Base-by-base conservation (phyloP, 495 filamentous ascomycete species). In the Penicillium diatomitis region DNA sequence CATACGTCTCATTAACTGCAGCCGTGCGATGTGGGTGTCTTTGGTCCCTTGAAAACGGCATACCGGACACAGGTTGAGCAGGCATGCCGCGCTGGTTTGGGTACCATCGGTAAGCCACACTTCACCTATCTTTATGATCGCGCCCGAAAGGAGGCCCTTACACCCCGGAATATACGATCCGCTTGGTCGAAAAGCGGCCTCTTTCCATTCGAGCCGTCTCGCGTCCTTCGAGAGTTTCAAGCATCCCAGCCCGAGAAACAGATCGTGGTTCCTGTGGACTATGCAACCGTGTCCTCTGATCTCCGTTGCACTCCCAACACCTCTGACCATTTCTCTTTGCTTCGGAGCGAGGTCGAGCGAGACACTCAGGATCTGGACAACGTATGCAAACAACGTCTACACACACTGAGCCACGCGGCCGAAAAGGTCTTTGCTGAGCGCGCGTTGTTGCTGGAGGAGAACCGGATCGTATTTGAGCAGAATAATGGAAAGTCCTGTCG, bases 181-280 rank as follows among this genome's bases (percentile, higher is more conserved):
- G 63, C 33, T 11, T 70, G 35, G 48, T 61, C 57, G 29, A 57
- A 41, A 44, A 51, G 36, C 50, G 56, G 63, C 47, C 56, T 70
- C 47, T 60, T 67, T 45, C 62, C 56, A 35, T 65, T 65, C 48
- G 60, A 70, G 46, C 55, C 56, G 40, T 58, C 65, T 31, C 63
- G 58, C 51, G 62, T 67, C 3, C 67, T 70, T 38, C 52, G 53
- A 53, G 31, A 38, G 29, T 35, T 48, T 12, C n/a, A 32, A 53
- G 58, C 32, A 46, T 51, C 56, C 48, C 59, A 54, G 51, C 55
- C 60, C 32, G 47, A 51, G 32, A 31, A 46, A 54, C 10, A 66
- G 55, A 45, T 44, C 45, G 56, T 47, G 29, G 32, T 55, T 57
- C 50, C 50, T 33, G 48, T 51, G 52, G 51, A 45, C 47, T 38